Evolutionary conservation across 495 filamentous ascomycete genomes (phyloP), one percentile per base, ranked within the genome.

Genomic region (Hypoxylon lenormandii): DNA sequence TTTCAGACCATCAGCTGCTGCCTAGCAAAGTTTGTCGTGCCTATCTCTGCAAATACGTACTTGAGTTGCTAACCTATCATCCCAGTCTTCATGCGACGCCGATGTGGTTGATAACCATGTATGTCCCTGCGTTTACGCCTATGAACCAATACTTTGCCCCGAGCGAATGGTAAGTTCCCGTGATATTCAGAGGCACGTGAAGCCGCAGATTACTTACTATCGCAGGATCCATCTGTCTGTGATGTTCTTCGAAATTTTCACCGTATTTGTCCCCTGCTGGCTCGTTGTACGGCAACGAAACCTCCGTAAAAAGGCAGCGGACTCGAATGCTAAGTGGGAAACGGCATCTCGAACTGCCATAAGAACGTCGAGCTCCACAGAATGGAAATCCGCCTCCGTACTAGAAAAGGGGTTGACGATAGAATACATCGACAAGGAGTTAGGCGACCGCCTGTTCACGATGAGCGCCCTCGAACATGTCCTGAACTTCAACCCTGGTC

Each of bases 31-130:
- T 81, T 76, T 61, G 77, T 60, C 6, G 21, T 21, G 16, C 16
- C 33, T 52, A 21, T 36, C 6, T 61, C 21, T 22, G 3, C 0
- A 4, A 12, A 30, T 36, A 28, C 11, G 23, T 30, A n/a, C 38
- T 2, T 48, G 55, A 22, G 2, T 54, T 4, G 42, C 13, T 47
- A 22, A 59, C 66, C 40, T 69, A 43, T 18, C n/a, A 40, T 30
- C 28, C 43, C 21, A 88, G 86, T 19, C 82, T 91, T 11, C 88
- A 82, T 36, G 89, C 87, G 10, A 86, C 88, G 5, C 89, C 89
- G 0, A 78, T 91, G 73, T 91, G 88, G 88, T 80, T 91, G 19
- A 79, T 86, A 64, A 82, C 80, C 10, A 76, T 88, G 18, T 91
- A 90, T 69, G 80, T 86, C 4, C 81, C 85, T 13, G 80, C 55